These are phyloP conservation scores for Crithidia mellificae DNA, from an alignment of 208 protist species.

Conservation along the genomic window DNA sequence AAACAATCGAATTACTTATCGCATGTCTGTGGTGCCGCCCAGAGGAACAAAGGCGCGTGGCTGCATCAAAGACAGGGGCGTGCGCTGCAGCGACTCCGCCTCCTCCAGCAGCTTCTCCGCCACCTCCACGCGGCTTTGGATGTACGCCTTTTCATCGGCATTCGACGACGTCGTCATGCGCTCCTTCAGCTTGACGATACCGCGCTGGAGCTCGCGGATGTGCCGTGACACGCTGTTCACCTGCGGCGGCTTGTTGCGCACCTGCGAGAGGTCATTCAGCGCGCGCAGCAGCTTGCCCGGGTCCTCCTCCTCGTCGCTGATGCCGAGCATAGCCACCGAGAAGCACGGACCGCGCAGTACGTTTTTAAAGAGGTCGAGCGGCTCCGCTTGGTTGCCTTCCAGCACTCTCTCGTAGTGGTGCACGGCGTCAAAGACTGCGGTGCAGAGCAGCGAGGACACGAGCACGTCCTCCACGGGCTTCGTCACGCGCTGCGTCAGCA, in stretches of 20 bases:
- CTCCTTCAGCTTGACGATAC: slow-evolving; percentile 52
- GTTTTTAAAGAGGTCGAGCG: slow-evolving; percentile 63
- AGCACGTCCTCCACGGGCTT: slow-evolving; percentile 55
- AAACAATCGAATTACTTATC: not conserved
- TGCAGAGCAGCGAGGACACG: slow-evolving; percentile 68
- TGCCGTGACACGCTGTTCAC: slow-evolving; percentile 55
- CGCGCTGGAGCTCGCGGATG: slow-evolving; percentile 59
- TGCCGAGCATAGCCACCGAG: slow-evolving; percentile 61
- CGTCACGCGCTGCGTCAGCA: slow-evolving; percentile 52
- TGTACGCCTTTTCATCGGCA: slow-evolving; percentile 53
- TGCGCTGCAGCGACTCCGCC: slow-evolving; percentile 44
- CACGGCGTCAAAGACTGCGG: slow-evolving; percentile 74
- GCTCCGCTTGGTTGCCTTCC: slow-evolving; percentile 42
- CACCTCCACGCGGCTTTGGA: slow-evolving; percentile 44
- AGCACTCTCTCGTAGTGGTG: slow-evolving; percentile 68
- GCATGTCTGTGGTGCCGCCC: slow-evolving; percentile 23
- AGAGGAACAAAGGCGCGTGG: slow-evolving; percentile 53
- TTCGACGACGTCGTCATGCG: slow-evolving; percentile 40
- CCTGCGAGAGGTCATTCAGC: slow-evolving; percentile 46
- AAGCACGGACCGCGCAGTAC: slow-evolving; percentile 54
- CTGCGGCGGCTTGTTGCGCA: slow-evolving; percentile 52
- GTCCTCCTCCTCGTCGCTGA: slow-evolving; percentile 75
- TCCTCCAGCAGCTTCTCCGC: slow-evolving; percentile 51
- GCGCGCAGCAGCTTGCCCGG: slow-evolving; percentile 52
- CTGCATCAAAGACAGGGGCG: slow-evolving; percentile 34